Base-by-base conservation (phyloP, 2,329 filamentous ascomycete genomes). In the Cordyceps cicadae region DNA sequence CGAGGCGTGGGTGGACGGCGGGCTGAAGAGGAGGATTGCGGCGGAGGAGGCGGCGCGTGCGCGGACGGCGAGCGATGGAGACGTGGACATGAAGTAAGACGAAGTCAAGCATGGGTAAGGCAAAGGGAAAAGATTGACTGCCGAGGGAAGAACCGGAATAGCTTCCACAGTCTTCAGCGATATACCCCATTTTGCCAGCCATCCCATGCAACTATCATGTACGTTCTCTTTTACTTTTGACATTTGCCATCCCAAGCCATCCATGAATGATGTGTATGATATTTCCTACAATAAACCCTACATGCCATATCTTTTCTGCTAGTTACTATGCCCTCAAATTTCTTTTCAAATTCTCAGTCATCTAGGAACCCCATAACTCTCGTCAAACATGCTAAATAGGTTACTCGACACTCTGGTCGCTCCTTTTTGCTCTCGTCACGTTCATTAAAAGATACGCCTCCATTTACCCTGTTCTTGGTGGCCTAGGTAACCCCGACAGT, bases 1-100 rank as follows among this genome's bases (percentile, higher is more conserved):
- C 72, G 81, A 87, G 1, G 77, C 78, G 67, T 95, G 90, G 90
- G 76, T 94, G 17, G 82, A 84, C 59, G 85, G 89, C 61, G 85
- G 85, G 17, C 81, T 87, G 74, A 75, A 76, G 64, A 80, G 81
- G 70, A 86, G 77, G 69, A 72, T 73, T 67, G 66, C 70, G 17
- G 70, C 73, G 3, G 75, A 79, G 67, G 70, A 68, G 65, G 67
- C 70, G 11, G 26, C 68, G 62, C 64, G 69, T 32, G 69, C 73
- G 2, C 71, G 70, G 0, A 69, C 68, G 34, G 69, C 68, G 34
- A 69, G 70, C 0, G 74, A 70, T 24, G 74, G 69, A 0, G 77
- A 77, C 65, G 71, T 76, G 12, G 75, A 78, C 51, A 79, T 79
- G 78, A 71, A 64, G 52, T 37, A 53, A 49, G 50, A 54, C 19